These are phyloP conservation scores for Metschnikowia dekortorum DNA, from an alignment of 805 yeast species.

Conservation along the genomic window DNA sequence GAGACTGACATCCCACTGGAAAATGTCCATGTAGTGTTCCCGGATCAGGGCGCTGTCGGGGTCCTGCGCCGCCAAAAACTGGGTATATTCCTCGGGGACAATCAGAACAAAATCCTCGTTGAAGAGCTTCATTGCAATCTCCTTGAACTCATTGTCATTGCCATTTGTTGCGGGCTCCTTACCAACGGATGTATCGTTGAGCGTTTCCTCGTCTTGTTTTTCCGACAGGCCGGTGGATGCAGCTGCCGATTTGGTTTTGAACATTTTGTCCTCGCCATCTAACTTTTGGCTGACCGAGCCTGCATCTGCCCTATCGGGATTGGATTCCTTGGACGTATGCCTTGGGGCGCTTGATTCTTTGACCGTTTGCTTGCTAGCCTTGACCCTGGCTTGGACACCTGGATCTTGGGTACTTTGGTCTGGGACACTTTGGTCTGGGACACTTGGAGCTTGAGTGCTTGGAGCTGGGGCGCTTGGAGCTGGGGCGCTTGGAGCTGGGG, in stretches of 20 bases:
- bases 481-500: too few relatives aligned
- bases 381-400: too few relatives aligned
- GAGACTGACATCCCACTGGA: constrained; percentile 47
- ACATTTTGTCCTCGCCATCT: not conserved
- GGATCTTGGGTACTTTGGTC: too few relatives aligned
- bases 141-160: constrained; percentile 20
- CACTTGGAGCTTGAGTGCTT: too few relatives aligned
- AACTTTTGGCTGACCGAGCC: too few relatives aligned
- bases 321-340: too few relatives aligned
- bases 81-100: constrained; percentile 42
- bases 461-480: too few relatives aligned
- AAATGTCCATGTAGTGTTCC: constrained; percentile 43
- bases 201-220: constrained; percentile 4
- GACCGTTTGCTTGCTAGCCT: too few relatives aligned
- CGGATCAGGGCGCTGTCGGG: constrained; percentile 40
- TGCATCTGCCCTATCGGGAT: too few relatives aligned
- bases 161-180: not conserved
- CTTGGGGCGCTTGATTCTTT: too few relatives aligned
- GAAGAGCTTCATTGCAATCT: constrained; percentile 34
- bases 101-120: constrained; percentile 40
- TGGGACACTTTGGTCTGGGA: too few relatives aligned
- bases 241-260: not conserved
- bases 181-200: not conserved
- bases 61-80: constrained; percentile 44
- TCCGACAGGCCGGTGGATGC: constrained; percentile 1